phyloP scores from a whole-genome alignment of 768 basidiomycete genomes.

The Roridomyces roridus region DNA sequence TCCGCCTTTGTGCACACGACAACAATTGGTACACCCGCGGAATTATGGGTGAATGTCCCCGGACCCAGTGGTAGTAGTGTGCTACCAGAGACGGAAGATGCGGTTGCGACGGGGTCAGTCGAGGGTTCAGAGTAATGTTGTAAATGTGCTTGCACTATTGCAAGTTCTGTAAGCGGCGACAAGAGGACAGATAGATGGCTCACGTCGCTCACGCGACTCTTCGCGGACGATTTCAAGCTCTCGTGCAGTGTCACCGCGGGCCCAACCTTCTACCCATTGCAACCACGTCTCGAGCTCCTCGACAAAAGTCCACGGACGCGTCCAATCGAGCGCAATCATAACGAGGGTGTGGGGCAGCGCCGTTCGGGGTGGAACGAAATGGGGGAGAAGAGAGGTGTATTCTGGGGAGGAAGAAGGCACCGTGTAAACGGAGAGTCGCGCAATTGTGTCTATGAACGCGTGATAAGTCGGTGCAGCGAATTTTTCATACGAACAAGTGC shows the following conservation, averaged over 20 bases:
- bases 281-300: conserved; percentile 88
- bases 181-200: conserved; percentile 35
- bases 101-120: conserved; percentile 64
- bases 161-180: conserved; percentile 3
- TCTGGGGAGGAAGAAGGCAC: conserved; percentile 80
- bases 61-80: conserved; percentile 83
- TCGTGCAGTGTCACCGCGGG: conserved; percentile 68
- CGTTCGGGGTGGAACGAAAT: conserved; percentile 76
- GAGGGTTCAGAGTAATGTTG: conserved; percentile 91
- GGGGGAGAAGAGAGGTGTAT: conserved; percentile 75
- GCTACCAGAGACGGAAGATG: conserved; percentile 60
- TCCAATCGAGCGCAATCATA: conserved; percentile 94
- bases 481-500: conserved; percentile 30
- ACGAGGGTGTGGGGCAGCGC: conserved; percentile 76
- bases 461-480: conserved; percentile 2
- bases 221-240: conserved; percentile 80
- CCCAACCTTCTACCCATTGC: conserved; percentile 84
- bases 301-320: conserved; percentile 89
- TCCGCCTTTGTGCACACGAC: conserved; percentile 95
- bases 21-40: conserved; percentile 84
- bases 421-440: conserved; percentile 90
- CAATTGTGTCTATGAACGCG: conserved; percentile 72
- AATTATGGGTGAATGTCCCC: conserved; percentile 88
- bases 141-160: conserved; percentile 81
- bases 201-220: conserved; percentile 84